phyloP scores from a whole-genome alignment of 1,284 basidiomycete species.

The Athelia sp. region DNA sequence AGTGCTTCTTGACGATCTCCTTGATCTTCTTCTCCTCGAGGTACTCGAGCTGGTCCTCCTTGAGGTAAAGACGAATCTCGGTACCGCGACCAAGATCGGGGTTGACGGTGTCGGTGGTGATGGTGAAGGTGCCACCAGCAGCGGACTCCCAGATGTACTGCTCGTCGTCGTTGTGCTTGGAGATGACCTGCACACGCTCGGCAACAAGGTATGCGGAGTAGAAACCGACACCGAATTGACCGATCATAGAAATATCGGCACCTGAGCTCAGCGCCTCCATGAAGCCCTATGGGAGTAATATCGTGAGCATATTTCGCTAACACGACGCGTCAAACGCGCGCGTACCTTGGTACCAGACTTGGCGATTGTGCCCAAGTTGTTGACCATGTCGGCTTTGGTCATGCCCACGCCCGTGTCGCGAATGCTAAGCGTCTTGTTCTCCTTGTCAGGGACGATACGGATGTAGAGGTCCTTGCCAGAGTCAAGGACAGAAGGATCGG shows the following conservation, averaged over 20 bases:
- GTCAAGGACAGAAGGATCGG: conserved; percentile 86
- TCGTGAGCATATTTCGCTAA: conserved; percentile 8
- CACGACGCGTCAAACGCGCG: conserved; percentile 13
- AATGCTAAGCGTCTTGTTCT: conserved; percentile 89
- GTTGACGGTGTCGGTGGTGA: conserved; percentile 91
- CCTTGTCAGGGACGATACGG: conserved; percentile 92
- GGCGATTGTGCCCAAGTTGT: conserved; percentile 99
- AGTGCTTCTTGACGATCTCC: conserved; percentile 99
- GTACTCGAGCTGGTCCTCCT: conserved; percentile 99
- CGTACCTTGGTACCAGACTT: conserved; percentile 89
- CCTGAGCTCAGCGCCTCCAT: conserved; percentile 95
- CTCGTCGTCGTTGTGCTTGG: conserved; percentile 99
- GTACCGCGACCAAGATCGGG: conserved; percentile 92
- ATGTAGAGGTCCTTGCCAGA: conserved; percentile 88
- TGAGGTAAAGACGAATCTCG: conserved; percentile 92
- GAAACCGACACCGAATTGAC: conserved; percentile 99
- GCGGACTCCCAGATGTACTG: conserved; percentile 99
- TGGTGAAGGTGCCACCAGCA: conserved; percentile 99
- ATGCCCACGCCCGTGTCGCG: conserved; percentile 98
- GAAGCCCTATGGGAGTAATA: conserved; percentile 74
- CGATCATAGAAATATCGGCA: conserved; percentile 93
- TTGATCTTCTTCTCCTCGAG: conserved; percentile 99
- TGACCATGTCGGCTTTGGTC: conserved; percentile 98
- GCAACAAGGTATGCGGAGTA: conserved; percentile 99
- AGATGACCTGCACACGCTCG: conserved; percentile 96